Evolutionary conservation across 495 filamentous ascomycete species (phyloP).

Genomic region (Penicillium samsonianum): DNA sequence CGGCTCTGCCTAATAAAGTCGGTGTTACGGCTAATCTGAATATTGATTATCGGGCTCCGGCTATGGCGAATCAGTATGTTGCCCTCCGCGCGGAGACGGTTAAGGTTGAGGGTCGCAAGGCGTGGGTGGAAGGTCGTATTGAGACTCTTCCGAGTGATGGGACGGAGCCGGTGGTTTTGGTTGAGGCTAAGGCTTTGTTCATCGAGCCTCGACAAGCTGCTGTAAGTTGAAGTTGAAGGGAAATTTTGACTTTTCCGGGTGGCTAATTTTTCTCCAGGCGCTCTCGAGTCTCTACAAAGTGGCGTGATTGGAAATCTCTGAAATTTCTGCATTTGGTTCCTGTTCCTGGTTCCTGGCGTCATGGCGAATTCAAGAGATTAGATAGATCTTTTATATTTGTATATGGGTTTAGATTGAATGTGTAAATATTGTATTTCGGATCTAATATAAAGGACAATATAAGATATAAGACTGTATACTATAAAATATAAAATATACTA

Average conservation of each 20-base stretch:
- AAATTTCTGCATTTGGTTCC: constrained; percentile 20
- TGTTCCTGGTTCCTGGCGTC: constrained; percentile 29
- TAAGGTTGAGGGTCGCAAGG: constrained; percentile 92
- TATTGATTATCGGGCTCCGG: constrained; percentile 83
- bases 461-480: too few relatives aligned
- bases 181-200: constrained; percentile 82
- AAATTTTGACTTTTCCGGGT: neutral
- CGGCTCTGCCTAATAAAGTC: constrained; percentile 82
- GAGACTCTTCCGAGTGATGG: constrained; percentile 73
- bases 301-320: constrained; percentile 18
- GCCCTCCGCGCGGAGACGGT: constrained; percentile 79
- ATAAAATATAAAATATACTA: neutral
- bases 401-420: neutral
- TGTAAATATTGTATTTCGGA: too few relatives aligned
- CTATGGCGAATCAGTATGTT: constrained; percentile 71
- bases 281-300: constrained; percentile 36
- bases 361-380: neutral
- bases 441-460: neutral
- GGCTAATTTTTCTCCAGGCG: constrained; percentile 28
- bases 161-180: constrained; percentile 64
- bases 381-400: constrained; percentile 7
- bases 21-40: constrained; percentile 90
- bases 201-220: constrained; percentile 83
- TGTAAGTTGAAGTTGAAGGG: constrained; percentile 53
- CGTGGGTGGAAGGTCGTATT: constrained; percentile 90